Evolutionary conservation across 2,329 filamentous ascomycete genomes (phyloP).

Genomic region (Aspergillus latus): DNA sequence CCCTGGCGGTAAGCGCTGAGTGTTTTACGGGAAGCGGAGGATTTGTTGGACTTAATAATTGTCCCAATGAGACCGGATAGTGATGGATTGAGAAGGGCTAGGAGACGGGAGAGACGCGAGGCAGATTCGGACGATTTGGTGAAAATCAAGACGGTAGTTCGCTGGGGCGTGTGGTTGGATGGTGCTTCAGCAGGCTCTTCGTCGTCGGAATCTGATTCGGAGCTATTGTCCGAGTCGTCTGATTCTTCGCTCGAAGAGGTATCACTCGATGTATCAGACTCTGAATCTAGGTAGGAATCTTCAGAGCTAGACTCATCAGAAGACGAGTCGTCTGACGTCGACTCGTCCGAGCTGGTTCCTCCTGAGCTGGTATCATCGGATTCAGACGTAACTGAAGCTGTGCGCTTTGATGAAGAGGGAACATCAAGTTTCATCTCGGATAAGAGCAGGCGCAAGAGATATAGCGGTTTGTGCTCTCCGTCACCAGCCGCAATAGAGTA

Average conservation of each 20-base stretch:
- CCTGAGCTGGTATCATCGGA: slow-evolving; percentile 39
- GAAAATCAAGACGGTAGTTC: slow-evolving; percentile 69
- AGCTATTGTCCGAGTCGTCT: slow-evolving; percentile 24
- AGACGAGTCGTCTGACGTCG: not conserved
- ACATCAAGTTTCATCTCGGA: slow-evolving; percentile 32
- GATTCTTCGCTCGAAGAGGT: slow-evolving; percentile 17
- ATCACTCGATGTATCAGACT: slow-evolving; percentile 26
- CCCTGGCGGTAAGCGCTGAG: slow-evolving; percentile 64
- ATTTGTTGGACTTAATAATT: slow-evolving; percentile 76
- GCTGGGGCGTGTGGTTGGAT: slow-evolving; percentile 31
- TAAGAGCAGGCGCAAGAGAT: slow-evolving; percentile 74
- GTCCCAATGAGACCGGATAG: slow-evolving; percentile 62
- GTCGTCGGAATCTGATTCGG: slow-evolving; percentile 19
- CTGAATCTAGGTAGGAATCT: slow-evolving; percentile 21
- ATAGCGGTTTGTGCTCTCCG: slow-evolving; percentile 73
- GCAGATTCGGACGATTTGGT: slow-evolving; percentile 88
- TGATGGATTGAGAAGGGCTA: slow-evolving; percentile 64
- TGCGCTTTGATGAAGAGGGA: slow-evolving; percentile 1
- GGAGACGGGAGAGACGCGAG: slow-evolving; percentile 77
- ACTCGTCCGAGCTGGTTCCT: slow-evolving; percentile 19
- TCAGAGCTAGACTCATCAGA: slow-evolving; percentile 24
- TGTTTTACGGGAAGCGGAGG: slow-evolving; percentile 65
- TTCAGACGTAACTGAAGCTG: slow-evolving; percentile 17
- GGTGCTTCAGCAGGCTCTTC: slow-evolving; percentile 2
- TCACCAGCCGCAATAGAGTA: slow-evolving; percentile 68